phyloP scores from a whole-genome alignment of 176 grass and related monocot species.

The Aegilops speltoides region DNA sequence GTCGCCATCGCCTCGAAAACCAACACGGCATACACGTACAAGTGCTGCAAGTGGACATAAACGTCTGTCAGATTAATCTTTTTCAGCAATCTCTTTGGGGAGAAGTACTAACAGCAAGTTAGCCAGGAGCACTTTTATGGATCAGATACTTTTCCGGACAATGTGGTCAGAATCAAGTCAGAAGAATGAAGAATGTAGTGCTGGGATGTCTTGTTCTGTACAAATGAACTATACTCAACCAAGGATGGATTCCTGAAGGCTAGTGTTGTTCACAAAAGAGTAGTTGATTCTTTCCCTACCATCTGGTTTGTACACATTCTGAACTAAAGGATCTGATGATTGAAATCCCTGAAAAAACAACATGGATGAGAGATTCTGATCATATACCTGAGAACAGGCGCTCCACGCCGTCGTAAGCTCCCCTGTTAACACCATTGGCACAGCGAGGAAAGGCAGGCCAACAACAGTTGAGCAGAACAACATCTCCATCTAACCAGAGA shows the following conservation, averaged over 20 bases:
- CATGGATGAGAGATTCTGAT: not conserved
- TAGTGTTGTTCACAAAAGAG: not conserved
- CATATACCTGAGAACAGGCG: conserved; percentile 65
- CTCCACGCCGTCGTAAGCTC: conserved; percentile 85
- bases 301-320: conserved; percentile 12
- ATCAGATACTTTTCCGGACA: conserved; percentile 3
- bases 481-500: conserved; percentile 83
- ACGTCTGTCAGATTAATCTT: not conserved
- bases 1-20: conserved; percentile 95
- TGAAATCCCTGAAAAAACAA: not conserved
- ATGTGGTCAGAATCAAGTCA: not conserved
- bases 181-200: not conserved
- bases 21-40: conserved; percentile 86
- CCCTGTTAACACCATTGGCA: conserved; percentile 80
- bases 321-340: conserved; percentile 1
- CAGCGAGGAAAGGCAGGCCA: conserved; percentile 73
- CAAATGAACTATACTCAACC: not conserved
- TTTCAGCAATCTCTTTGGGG: not conserved
- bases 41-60: conserved; percentile 42
- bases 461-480: conserved; percentile 92
- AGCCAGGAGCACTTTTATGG: not conserved
- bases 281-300: conserved; percentile 31
- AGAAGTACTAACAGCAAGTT: not conserved
- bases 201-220: conserved; percentile 7
- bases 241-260: conserved; percentile 5